Evolutionary conservation across 768 basidiomycete genomes (phyloP).

Genomic region (Suillus cothurnatus): DNA sequence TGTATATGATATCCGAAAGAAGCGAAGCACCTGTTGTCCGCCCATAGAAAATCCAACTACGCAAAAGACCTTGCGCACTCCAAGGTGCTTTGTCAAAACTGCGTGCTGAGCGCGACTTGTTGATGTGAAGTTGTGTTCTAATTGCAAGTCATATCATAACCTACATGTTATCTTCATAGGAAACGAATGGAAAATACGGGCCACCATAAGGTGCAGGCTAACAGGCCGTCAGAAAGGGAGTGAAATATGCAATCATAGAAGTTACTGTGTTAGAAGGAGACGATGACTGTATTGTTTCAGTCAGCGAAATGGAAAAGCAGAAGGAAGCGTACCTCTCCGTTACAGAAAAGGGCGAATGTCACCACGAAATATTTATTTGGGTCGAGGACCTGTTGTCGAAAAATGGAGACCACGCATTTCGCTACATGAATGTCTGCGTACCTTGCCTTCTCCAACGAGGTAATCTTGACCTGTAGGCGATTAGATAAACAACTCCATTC

Average conservation of each 20-base stretch:
- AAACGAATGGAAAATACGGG: slow-evolving; percentile 57
- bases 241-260: not conserved
- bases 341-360: slow-evolving; percentile 58
- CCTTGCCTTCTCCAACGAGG: slow-evolving; percentile 54
- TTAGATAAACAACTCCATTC: slow-evolving; percentile 35
- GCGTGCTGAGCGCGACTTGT: slow-evolving; percentile 55
- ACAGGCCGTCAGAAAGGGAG: not conserved
- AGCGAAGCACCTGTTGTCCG: slow-evolving; percentile 44
- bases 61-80: slow-evolving; percentile 44
- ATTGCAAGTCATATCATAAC: slow-evolving; percentile 6
- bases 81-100: slow-evolving; percentile 49
- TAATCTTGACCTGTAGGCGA: slow-evolving; percentile 42
- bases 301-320: not conserved
- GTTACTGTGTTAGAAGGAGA: slow-evolving; percentile 61
- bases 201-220: slow-evolving; percentile 59
- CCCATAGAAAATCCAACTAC: slow-evolving; percentile 64
- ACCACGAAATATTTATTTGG: slow-evolving; percentile 55
- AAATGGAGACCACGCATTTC: not conserved
- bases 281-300: slow-evolving; percentile 45
- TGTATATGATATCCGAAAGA: slow-evolving; percentile 17
- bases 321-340: slow-evolving; percentile 49
- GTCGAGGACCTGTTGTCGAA: slow-evolving; percentile 40
- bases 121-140: not conserved
- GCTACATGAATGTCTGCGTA: slow-evolving; percentile 19
- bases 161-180: slow-evolving; percentile 64